Evolutionary conservation across 2,329 filamentous ascomycete genomes (phyloP), one percentile per base, ranked within the genome.

Genomic region (Penicillium brasilianum): DNA sequence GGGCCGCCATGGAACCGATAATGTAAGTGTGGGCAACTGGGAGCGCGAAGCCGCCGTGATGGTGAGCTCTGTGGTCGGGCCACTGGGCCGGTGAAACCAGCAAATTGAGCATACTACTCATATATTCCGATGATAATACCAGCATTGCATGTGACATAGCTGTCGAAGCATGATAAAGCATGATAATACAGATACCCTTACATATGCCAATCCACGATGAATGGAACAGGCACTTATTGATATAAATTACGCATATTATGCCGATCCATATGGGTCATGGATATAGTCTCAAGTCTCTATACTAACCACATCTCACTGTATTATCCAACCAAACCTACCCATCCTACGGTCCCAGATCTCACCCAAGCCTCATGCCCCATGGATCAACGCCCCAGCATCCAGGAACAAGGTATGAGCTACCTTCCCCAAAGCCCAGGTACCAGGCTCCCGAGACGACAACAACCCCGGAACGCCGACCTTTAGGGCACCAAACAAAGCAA

Each of bases 1-100:
- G 71, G 73, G 61, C 63, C 71, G 83, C 81, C 59, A 64, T 61
- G 61, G 70, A 66, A 61, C 81, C 74, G 77, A 83, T 44, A 72
- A 79, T n/a, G 78, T 79, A 13, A 80, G 80, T 64, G 78, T 76
- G 64, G 82, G 80, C 7, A 85, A 81, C 58, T 97, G 92, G 92
- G 94, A 97, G 71, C 85, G 94, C 41, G 95, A 98, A 78, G 90
- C 93, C 51, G 93, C 93, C 1, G 93, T 98, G 51, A 97, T 98
- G 94, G 90, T 96, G 44, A 90, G 91, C 55, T 91, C 91, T 69
- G 87, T 97, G 6, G 83, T 93, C 53, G 84, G 85, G n/a, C 75
- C 78, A n/a, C 65, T 86, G 49, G 76, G 73, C 30, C 70, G 74
- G 59, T 78, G 43, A 61, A 20, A 39, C 20, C n/a, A 16, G 50